Evolutionary conservation across 2,329 filamentous ascomycete genomes (phyloP).

Genomic region (Ophiocordyceps australis): DNA sequence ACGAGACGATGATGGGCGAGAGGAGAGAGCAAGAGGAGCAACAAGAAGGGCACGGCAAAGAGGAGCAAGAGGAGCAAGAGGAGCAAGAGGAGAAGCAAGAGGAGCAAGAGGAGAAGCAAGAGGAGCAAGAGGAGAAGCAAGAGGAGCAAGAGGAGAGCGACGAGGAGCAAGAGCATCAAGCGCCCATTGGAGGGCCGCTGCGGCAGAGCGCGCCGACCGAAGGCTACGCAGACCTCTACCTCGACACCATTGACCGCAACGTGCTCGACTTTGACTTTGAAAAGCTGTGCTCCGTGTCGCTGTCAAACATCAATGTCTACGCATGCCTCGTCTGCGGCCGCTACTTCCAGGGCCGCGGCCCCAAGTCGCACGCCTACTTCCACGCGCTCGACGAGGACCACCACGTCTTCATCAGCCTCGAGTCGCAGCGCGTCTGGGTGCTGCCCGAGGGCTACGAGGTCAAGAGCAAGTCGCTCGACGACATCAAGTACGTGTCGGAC

Average conservation of each 20-base stretch:
- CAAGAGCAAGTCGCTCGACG: slow-evolving; percentile 80
- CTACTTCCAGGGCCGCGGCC: slow-evolving; percentile 88
- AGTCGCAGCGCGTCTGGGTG: slow-evolving; percentile 78
- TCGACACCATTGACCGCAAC: slow-evolving; percentile 88
- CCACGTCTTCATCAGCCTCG: slow-evolving; percentile 97
- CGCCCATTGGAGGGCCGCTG: slow-evolving; percentile 23
- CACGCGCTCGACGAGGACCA: slow-evolving; percentile 90
- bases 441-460: slow-evolving; percentile 96
- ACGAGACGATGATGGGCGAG: slow-evolving; percentile 4
- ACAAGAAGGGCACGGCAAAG: slow-evolving; percentile 5
- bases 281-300: slow-evolving; percentile 87
- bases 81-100: slow-evolving; percentile 13
- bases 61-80: slow-evolving; percentile 22
- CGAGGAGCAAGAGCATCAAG: slow-evolving; percentile 21
- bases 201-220: slow-evolving; percentile 65
- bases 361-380: slow-evolving; percentile 92
- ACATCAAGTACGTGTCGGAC: slow-evolving; percentile 96
- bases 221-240: slow-evolving; percentile 89
- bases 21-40: slow-evolving; percentile 1
- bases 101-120: slow-evolving; percentile 7
- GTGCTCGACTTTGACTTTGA: slow-evolving; percentile 98
- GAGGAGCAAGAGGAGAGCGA: slow-evolving; percentile 17
- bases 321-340: slow-evolving; percentile 95
- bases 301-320: slow-evolving; percentile 98
- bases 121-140: no score